Evolutionary conservation across 495 filamentous ascomycete genomes (phyloP).

Genomic region (Aspergillus conjunctus): DNA sequence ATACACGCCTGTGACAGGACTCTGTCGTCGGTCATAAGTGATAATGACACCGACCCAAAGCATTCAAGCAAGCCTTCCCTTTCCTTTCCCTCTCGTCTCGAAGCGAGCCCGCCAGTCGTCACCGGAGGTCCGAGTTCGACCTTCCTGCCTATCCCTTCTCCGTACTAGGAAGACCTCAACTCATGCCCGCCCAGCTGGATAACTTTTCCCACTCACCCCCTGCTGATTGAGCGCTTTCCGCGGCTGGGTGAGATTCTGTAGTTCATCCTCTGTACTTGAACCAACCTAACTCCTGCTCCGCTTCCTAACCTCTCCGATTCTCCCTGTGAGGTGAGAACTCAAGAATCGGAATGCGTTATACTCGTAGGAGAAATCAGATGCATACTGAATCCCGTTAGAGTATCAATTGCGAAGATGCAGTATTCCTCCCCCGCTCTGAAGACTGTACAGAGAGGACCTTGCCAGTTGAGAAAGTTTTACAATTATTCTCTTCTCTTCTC

Average conservation of each 20-base stretch:
- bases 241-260: constrained; percentile 13
- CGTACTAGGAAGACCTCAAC: constrained; percentile 11
- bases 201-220: not conserved
- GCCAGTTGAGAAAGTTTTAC: not conserved
- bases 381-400: not conserved
- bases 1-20: constrained; percentile 14
- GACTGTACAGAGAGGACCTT: not conserved
- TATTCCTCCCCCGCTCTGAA: not conserved
- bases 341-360: not conserved
- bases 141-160: constrained; percentile 17
- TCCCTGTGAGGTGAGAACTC: too few species aligned
- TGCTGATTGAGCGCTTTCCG: constrained; percentile 18
- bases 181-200: constrained; percentile 12
- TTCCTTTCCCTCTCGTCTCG: not conserved
- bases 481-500: not conserved
- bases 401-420: not conserved
- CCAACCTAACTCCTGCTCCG: not conserved
- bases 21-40: not conserved
- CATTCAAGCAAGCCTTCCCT: too few species aligned
- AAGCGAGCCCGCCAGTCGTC: constrained; percentile 2
- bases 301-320: not conserved
- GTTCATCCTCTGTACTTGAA: not conserved
- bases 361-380: not conserved
- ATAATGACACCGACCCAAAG: not conserved
- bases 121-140: constrained; percentile 20